Evolutionary conservation across 2,329 filamentous ascomycete species (phyloP).

Genomic region (Colletotrichum godetiae): DNA sequence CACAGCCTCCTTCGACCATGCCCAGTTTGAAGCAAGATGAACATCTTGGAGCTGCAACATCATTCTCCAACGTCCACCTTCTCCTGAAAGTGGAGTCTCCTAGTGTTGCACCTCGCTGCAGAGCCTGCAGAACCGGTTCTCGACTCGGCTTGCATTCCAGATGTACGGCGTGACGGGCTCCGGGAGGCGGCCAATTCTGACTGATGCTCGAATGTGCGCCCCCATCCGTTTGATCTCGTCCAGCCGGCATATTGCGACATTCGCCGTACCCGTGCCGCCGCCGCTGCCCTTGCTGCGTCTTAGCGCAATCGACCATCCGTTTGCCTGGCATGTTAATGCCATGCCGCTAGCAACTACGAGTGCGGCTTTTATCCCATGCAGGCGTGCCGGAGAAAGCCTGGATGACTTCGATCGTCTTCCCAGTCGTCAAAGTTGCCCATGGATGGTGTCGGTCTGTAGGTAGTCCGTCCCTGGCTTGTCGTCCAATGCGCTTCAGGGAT

Average conservation of each 20-base stretch:
- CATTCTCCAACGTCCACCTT: conserved; percentile 32
- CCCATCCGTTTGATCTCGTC: not conserved
- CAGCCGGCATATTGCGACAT: conserved; percentile 17
- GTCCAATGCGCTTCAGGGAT: conserved; percentile 20
- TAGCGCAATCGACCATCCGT: conserved; percentile 9
- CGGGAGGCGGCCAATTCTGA: not conserved
- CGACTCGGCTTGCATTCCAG: conserved; percentile 24
- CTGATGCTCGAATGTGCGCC: conserved; percentile 4
- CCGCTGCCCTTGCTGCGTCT: not conserved
- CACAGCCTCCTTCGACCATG: conserved; percentile 36
- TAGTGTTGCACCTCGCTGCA: conserved; percentile 10
- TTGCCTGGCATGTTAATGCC: not conserved
- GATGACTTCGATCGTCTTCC: not conserved
- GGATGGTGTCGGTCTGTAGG: conserved; percentile 1
- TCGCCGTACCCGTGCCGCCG: not conserved
- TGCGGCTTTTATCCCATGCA: conserved; percentile 7
- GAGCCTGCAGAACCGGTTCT: conserved; percentile 30
- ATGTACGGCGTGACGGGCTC: conserved; percentile 13
- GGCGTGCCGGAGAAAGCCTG: not conserved
- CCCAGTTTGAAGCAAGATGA: conserved; percentile 36
- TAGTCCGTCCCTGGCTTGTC: conserved; percentile 6
- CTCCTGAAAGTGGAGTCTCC: conserved; percentile 33
- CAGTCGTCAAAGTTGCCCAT: not conserved
- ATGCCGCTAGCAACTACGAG: not conserved
- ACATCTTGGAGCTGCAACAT: conserved; percentile 31